Evolutionary conservation across 768 basidiomycete genomes (phyloP).

Genomic region (Russula griseocarnosa): DNA sequence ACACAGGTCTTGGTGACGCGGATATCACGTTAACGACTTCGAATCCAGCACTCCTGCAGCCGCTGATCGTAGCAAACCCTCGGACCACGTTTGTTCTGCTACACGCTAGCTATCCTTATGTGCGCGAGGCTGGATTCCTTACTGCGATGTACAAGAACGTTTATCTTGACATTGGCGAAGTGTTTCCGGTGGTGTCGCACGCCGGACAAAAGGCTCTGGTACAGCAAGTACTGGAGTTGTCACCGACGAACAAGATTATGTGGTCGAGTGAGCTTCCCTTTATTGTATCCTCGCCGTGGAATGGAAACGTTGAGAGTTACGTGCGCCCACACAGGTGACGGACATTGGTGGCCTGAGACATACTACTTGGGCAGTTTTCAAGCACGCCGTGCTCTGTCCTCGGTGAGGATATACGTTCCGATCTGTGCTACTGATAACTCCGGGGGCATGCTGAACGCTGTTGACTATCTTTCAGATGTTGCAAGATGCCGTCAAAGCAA

Average conservation of each 20-base stretch:
- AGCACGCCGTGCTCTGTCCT: conserved; percentile 56
- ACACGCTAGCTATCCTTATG: conserved; percentile 76
- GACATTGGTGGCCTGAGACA: conserved; percentile 73
- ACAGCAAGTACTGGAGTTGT: conserved; percentile 62
- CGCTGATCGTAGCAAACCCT: conserved; percentile 61
- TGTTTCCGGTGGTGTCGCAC: conserved; percentile 63
- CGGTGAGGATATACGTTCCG: conserved; percentile 37
- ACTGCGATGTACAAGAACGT: conserved; percentile 69
- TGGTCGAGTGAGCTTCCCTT: conserved; percentile 61
- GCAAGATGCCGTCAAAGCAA: conserved; percentile 42
- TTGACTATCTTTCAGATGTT: conserved; percentile 46
- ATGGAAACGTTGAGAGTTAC: neutral
- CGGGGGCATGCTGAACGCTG: neutral
- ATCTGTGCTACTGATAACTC: neutral
- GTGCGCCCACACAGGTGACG: conserved; percentile 44
- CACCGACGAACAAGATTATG: conserved; percentile 74
- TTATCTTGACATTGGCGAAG: conserved; percentile 61
- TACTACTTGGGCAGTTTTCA: conserved; percentile 67
- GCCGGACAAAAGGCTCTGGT: conserved; percentile 59
- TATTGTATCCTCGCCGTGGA: neutral
- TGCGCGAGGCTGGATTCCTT: conserved; percentile 74
- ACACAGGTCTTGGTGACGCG: conserved; percentile 76
- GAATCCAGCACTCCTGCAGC: conserved; percentile 65
- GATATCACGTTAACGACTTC: conserved; percentile 57
- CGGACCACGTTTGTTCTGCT: conserved; percentile 61